Conservation (phyloP, 176 grass and related monocot species). For the Phyllostachys edulis region DNA sequence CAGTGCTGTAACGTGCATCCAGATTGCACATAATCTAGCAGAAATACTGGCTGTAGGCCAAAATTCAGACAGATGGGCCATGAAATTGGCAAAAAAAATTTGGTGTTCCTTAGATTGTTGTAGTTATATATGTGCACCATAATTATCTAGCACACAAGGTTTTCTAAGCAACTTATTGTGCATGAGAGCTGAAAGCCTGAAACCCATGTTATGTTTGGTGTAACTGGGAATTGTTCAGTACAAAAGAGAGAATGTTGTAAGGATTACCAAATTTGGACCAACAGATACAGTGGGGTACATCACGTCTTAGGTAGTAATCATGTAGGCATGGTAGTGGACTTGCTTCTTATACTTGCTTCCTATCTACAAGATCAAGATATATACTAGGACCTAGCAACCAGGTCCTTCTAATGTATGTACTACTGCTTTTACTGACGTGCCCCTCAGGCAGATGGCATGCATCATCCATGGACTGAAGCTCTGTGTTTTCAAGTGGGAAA, state of each 20-base stretch:
- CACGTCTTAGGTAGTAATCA: neutral
- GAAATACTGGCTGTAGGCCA: neutral
- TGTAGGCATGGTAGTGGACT: neutral
- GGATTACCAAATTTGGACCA: neutral
- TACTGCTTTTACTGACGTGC: neutral
- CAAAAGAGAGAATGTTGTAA: neutral
- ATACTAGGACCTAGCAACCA: neutral
- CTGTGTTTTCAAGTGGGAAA: neutral
- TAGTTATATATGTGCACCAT: neutral
- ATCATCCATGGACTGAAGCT: conserved; percentile 4
- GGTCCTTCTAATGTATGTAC: neutral
- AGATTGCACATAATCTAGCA: conserved; percentile 25
- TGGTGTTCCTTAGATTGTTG: neutral
- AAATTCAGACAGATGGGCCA: neutral
- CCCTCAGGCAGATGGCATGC: neutral
- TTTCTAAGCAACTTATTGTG: neutral
- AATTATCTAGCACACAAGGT: neutral
- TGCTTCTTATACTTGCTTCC: conserved; percentile 4
- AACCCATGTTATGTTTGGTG: neutral
- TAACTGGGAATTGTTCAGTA: neutral
- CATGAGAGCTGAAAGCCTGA: neutral
- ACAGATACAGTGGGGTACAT: neutral
- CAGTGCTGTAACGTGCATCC: conserved; percentile 39
- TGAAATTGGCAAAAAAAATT: neutral
- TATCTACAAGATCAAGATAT: neutral